Conservation (phyloP, 2,329 filamentous ascomycete species). For the Trichoderma semiorbis region DNA sequence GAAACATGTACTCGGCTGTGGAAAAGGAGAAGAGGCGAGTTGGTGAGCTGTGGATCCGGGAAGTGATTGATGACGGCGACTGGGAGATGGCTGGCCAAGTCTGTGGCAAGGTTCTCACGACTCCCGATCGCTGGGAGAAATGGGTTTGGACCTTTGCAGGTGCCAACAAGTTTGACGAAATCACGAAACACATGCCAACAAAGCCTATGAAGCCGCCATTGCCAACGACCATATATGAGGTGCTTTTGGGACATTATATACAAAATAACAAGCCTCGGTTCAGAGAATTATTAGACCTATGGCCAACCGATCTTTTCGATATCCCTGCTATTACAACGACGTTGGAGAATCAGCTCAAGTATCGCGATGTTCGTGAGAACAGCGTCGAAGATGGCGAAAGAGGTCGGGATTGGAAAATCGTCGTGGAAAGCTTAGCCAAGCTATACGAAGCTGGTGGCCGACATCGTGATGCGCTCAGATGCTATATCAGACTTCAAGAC, state of each 20-base stretch:
- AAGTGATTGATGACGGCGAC: conserved; percentile 69
- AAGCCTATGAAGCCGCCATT: conserved; percentile 75
- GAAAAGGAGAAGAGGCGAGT: conserved; percentile 88
- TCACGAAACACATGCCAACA: conserved; percentile 77
- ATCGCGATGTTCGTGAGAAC: conserved; percentile 70
- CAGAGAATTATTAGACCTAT: conserved; percentile 73
- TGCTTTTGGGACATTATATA: conserved; percentile 85
- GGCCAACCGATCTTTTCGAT: conserved; percentile 83
- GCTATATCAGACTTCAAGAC: conserved; percentile 87
- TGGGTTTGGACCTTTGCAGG: conserved; percentile 93
- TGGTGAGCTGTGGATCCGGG: conserved; percentile 89
- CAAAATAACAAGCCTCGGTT: conserved; percentile 71
- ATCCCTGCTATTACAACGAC: conserved; percentile 70
- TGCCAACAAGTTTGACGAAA: conserved; percentile 83
- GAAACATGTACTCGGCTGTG: conserved; percentile 58
- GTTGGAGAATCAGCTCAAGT: conserved; percentile 78
- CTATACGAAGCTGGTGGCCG: conserved; percentile 79
- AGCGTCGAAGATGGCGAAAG: conserved; percentile 69
- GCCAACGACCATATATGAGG: conserved; percentile 79
- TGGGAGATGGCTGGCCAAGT: conserved; percentile 78
- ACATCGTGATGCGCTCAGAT: conserved; percentile 78
- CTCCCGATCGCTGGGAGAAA: conserved; percentile 83
- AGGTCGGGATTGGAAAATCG: conserved; percentile 80
- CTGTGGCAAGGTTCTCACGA: conserved; percentile 77
- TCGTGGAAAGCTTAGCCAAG: conserved; percentile 82